These are phyloP conservation scores for Verbena officinalis DNA, from an alignment of 257 asterid species.

Conservation along the genomic window DNA sequence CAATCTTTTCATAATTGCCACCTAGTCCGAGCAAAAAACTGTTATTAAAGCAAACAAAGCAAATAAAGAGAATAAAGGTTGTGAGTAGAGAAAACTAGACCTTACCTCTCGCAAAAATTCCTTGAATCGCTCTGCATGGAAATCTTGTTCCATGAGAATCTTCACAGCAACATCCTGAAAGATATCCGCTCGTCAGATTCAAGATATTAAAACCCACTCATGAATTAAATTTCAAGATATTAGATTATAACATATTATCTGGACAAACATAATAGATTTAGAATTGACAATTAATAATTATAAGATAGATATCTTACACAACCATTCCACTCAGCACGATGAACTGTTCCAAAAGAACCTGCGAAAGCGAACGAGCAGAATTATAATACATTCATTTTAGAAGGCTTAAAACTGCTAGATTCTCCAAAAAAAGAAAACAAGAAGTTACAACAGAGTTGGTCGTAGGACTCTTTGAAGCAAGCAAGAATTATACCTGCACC, in stretches of 20 bases:
- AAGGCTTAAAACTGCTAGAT: constrained; percentile 10
- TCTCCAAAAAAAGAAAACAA: too few species aligned
- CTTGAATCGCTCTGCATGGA: constrained; percentile 66
- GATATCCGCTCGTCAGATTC: constrained; percentile 30
- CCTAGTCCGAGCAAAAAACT: constrained; percentile 54
- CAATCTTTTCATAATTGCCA: constrained; percentile 87
- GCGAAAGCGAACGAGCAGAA: constrained; percentile 32
- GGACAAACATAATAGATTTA: constrained; percentile 16
- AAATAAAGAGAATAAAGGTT: constrained; percentile 10
- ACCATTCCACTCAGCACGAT: constrained; percentile 99
- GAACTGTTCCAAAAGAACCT: constrained; percentile 99
- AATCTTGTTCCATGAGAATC: constrained; percentile 96
- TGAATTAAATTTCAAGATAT: constrained; percentile 5
- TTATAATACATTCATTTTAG: constrained; percentile 27
- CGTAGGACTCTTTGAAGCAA: constrained; percentile 24
- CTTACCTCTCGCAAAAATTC: constrained; percentile 87
- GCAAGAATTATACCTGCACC: constrained; percentile 78
- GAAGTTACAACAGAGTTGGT: neutral
- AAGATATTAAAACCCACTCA: constrained; percentile 23
- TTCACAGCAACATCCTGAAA: constrained; percentile 98
- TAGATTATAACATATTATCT: neutral
- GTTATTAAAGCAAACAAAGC: constrained; percentile 27
- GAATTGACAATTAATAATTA: constrained; percentile 23
- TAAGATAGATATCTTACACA: constrained; percentile 66
- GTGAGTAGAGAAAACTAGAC: constrained; percentile 25